These are phyloP conservation scores for Claviceps sp. DNA, from an alignment of 2,329 filamentous ascomycete genomes.

Conservation along the genomic window DNA sequence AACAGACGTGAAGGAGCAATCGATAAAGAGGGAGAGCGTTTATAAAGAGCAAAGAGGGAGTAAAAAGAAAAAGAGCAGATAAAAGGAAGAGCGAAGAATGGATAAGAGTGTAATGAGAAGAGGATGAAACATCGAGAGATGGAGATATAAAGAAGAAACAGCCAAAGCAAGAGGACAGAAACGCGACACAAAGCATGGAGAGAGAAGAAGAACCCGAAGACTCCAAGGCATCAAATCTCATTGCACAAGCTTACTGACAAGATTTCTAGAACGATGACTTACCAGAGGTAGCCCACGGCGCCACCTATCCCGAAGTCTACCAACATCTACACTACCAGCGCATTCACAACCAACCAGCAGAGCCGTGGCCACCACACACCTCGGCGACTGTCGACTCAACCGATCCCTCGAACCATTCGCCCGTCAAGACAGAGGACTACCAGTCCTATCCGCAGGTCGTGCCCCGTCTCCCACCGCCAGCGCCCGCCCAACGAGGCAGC, in stretches of 20 bases:
- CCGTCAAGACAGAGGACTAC: not conserved
- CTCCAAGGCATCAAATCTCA: too few species aligned
- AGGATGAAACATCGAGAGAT: too few species aligned
- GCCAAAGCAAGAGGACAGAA: too few species aligned
- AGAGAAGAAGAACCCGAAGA: not conserved
- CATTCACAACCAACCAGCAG: not conserved
- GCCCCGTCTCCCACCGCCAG: not conserved
- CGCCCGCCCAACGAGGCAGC: not conserved
- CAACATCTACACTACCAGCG: not conserved
- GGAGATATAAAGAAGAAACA: too few species aligned
- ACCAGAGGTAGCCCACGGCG: slow-evolving; percentile 1
- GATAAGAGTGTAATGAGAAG: not conserved
- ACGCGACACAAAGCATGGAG: not conserved
- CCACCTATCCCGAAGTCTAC: not conserved
- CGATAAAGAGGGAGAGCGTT: too few species aligned
- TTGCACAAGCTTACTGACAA: not conserved
- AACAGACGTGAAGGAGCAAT: too few species aligned
- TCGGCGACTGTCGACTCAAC: not conserved
- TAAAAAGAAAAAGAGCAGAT: not conserved
- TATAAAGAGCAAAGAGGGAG: not conserved
- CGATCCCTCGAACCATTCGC: not conserved
- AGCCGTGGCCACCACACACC: not conserved
- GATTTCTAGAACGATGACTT: not conserved
- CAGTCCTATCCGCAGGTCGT: slow-evolving; percentile 2
- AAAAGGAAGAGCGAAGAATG: not conserved